phyloP scores from a whole-genome alignment of 1,284 basidiomycete genomes.

The Acaromyces ingoldii region DNA sequence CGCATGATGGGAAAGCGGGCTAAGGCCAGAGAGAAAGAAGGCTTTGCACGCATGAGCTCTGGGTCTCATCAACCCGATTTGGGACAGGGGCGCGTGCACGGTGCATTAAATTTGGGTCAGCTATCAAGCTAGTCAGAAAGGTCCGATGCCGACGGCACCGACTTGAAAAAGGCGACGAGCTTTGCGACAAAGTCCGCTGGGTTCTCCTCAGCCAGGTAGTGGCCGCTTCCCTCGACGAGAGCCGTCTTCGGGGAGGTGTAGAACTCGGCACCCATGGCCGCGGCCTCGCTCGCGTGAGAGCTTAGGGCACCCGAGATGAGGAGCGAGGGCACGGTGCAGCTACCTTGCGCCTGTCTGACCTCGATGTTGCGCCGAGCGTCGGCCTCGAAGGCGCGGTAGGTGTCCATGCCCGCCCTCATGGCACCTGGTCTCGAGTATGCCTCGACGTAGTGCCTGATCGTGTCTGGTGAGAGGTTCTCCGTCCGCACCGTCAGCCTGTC shows the following conservation, averaged over 20 bases:
- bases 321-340: not conserved
- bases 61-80: too few relatives aligned
- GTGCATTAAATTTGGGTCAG: too few relatives aligned
- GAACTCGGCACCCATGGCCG: not conserved
- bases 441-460: not conserved
- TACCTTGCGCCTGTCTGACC: not conserved
- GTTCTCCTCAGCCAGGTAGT: not conserved
- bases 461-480: not conserved
- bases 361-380: not conserved
- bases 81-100: too few relatives aligned
- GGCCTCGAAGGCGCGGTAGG: not conserved
- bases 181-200: not conserved
- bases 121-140: too few relatives aligned
- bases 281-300: not conserved
- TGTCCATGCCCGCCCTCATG: not conserved
- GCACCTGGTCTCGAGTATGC: not conserved
- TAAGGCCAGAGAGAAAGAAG: too few relatives aligned
- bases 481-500: not conserved
- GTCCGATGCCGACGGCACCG: too few relatives aligned
- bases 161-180: too few relatives aligned
- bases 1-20: too few relatives aligned
- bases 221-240: not conserved
- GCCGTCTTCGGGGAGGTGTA: not conserved
- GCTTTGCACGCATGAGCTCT: too few relatives aligned
- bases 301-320: not conserved